phyloP scores from a whole-genome alignment of 129 eudicot species.

The Cynara cardunculus region DNA sequence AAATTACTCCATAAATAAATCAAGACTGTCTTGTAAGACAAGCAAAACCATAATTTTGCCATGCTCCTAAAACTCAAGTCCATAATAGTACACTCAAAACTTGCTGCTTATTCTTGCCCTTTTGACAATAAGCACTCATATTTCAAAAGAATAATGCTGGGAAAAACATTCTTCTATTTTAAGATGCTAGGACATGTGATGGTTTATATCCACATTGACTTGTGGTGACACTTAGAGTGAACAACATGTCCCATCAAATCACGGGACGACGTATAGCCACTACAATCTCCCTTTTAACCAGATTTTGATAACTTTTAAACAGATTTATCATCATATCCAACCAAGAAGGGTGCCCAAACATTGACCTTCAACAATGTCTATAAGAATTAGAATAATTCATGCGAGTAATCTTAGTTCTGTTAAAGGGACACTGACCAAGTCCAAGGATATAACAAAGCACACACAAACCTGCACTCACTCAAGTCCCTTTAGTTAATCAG shows the following conservation, averaged over 20 bases:
- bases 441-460: background rate
- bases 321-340: background rate
- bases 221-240: background rate
- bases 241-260: background rate
- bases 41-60: background rate
- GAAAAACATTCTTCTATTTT: background rate
- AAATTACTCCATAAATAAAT: background rate
- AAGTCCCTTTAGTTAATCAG: background rate
- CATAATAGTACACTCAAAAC: background rate
- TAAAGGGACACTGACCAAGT: background rate
- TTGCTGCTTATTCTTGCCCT: background rate
- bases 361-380: background rate
- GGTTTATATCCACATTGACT: background rate
- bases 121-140: background rate
- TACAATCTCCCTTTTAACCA: background rate
- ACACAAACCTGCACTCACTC: background rate
- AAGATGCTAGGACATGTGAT: background rate
- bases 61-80: background rate
- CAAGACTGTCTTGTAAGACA: no score
- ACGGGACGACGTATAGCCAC: background rate
- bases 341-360: background rate
- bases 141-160: conserved; percentile 7
- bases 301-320: background rate
- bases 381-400: background rate
- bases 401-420: background rate